Conservation (phyloP, 495 filamentous ascomycete species). For the Talaromyces stipitatus region DNA sequence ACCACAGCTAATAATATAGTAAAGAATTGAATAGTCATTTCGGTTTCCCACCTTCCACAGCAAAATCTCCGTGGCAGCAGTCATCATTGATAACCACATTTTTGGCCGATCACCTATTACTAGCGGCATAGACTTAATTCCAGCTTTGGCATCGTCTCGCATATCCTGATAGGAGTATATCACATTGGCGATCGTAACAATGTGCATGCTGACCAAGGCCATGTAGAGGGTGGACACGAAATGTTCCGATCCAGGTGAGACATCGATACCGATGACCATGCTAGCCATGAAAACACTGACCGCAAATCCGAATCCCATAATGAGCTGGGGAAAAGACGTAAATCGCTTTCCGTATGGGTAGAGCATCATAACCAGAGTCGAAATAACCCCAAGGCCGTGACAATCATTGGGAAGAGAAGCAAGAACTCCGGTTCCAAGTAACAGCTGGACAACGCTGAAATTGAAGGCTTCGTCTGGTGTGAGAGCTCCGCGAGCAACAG, state of each 20-base stretch:
- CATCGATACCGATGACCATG: not conserved
- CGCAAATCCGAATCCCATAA: not conserved
- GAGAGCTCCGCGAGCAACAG: not conserved
- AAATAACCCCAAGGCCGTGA: not conserved
- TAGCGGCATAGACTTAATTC: not conserved
- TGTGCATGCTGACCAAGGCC: not conserved
- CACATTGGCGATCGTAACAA: not conserved
- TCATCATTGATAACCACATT: not conserved
- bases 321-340: not conserved
- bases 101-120: not conserved
- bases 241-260: not conserved
- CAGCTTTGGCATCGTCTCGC: slow-evolving; percentile 3
- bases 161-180: not conserved
- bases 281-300: not conserved
- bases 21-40: slow-evolving; percentile 1
- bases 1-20: not conserved
- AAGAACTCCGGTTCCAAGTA: not conserved
- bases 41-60: not conserved
- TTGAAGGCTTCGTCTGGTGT: not conserved
- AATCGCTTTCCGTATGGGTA: slow-evolving; percentile 1
- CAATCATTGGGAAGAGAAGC: not conserved
- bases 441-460: not conserved
- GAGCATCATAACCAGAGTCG: not conserved
- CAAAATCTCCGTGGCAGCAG: not conserved
- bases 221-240: not conserved